A percentile compares a stretch with the other conserved stretches of the same genome.
Conservation (phyloP, 495 filamentous ascomycete species). For the Glonium stellatum region DNA sequence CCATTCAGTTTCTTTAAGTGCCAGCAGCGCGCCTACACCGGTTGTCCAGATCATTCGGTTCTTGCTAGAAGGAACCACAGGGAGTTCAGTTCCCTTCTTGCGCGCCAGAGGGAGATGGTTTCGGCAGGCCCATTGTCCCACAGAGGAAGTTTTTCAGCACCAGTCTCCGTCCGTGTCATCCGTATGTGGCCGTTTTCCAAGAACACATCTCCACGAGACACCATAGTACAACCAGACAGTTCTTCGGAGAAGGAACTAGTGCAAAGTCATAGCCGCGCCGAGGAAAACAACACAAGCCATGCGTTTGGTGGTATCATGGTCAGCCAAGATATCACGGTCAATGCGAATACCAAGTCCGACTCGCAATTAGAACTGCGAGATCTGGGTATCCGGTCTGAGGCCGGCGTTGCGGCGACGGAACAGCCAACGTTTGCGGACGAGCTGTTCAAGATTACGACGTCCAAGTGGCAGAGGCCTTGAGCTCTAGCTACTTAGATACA, state of each 20-base stretch:
- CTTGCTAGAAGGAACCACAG: slow-evolving; percentile 45
- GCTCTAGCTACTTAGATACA: not conserved
- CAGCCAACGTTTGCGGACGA: slow-evolving; percentile 34
- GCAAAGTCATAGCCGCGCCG: slow-evolving; percentile 35
- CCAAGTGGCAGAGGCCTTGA: slow-evolving; percentile 19
- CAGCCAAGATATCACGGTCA: slow-evolving; percentile 36
- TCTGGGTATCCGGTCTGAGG: slow-evolving; percentile 16
- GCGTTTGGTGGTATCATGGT: slow-evolving; percentile 42
- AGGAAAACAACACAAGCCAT: slow-evolving; percentile 41
- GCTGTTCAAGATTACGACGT: slow-evolving; percentile 30
- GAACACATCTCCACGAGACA: slow-evolving; percentile 3
- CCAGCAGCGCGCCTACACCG: slow-evolving; percentile 50
- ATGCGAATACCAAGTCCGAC: slow-evolving; percentile 13
- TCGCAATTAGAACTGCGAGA: slow-evolving; percentile 27
- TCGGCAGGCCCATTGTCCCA: not conserved
- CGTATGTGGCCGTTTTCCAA: slow-evolving; percentile 6
- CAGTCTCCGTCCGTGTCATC: not conserved
- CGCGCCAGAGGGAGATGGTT: not conserved
- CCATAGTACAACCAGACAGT: slow-evolving; percentile 38
- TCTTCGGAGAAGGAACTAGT: slow-evolving; percentile 39
- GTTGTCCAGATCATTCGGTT: slow-evolving; percentile 43
- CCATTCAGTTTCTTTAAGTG: slow-evolving; percentile 52
- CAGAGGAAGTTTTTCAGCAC: not conserved
- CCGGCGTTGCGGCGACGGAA: slow-evolving; percentile 26
- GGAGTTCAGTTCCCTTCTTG: slow-evolving; percentile 40